These are phyloP conservation scores for fission yeast (Schizosaccharomyces pombe) DNA, from an alignment of 805 yeast genomes.

Conservation along the genomic window DNA sequence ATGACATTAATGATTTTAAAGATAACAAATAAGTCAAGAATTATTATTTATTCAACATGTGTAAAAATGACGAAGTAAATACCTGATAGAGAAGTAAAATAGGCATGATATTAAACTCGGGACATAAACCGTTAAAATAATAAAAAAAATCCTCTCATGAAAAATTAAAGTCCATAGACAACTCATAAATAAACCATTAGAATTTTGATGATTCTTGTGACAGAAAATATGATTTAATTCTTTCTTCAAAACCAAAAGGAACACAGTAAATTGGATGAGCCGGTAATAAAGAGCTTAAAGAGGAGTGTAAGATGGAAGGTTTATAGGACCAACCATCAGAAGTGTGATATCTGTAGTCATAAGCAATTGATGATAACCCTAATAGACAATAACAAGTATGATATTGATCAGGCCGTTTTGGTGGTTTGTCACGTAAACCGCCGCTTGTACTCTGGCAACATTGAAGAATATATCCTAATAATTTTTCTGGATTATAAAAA, in stretches of 20 bases:
- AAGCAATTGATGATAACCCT: slow-evolving; percentile 45
- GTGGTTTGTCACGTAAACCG: slow-evolving; percentile 80
- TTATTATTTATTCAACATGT: no score
- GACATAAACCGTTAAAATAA: no score
- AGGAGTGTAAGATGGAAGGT: background rate
- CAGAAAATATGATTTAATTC: background rate
- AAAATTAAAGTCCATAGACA: no score
- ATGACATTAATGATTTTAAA: no score
- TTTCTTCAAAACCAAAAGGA: background rate
- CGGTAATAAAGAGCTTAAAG: background rate
- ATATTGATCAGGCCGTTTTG: slow-evolving; percentile 54
- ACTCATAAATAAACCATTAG: background rate
- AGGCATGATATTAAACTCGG: no score
- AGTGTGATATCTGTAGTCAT: slow-evolving; percentile 17
- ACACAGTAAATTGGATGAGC: background rate
- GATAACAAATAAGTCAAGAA: no score
- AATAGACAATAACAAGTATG: slow-evolving; percentile 69
- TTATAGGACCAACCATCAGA: slow-evolving; percentile 1
- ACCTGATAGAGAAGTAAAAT: no score
- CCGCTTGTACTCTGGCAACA: slow-evolving; percentile 54
- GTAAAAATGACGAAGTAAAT: no score
- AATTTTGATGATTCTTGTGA: background rate
- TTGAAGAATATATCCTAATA: slow-evolving; percentile 36
- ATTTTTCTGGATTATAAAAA: slow-evolving; percentile 29
- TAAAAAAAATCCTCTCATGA: no score